Conservation (phyloP, 2,329 filamentous ascomycete genomes). For the Gliomastix tumulicola region DNA sequence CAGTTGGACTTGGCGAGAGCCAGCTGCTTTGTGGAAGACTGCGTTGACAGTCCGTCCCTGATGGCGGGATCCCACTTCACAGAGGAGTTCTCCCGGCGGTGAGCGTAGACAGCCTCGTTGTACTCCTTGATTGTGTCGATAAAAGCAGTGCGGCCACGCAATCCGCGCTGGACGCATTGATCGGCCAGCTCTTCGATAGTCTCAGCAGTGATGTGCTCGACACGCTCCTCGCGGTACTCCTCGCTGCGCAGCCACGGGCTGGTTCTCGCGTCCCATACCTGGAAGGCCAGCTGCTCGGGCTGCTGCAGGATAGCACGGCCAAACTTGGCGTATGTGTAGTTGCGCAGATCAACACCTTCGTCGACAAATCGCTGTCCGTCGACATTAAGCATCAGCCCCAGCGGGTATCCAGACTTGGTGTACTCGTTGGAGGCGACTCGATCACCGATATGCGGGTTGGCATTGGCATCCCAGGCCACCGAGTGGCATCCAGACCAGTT, state of each 20-base stretch:
- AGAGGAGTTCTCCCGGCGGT: slow-evolving; percentile 34
- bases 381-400: slow-evolving; percentile 59
- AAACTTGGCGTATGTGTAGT: slow-evolving; percentile 63
- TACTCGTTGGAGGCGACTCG: slow-evolving; percentile 56
- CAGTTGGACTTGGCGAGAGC: slow-evolving; percentile 56
- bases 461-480: slow-evolving; percentile 58
- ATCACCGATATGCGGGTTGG: slow-evolving; percentile 46
- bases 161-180: slow-evolving; percentile 35
- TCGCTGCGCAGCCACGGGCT: slow-evolving; percentile 48
- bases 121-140: slow-evolving; percentile 45
- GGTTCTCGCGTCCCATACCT: slow-evolving; percentile 53
- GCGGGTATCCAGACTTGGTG: slow-evolving; percentile 62
- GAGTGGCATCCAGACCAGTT: slow-evolving; percentile 61
- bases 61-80: slow-evolving; percentile 50
- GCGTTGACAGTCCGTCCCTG: slow-evolving; percentile 56
- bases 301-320: slow-evolving; percentile 55
- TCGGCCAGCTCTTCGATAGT: slow-evolving; percentile 49
- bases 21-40: slow-evolving; percentile 35
- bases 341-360: slow-evolving; percentile 57
- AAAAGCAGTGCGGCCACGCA: slow-evolving; percentile 38
- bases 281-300: slow-evolving; percentile 51
- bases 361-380: slow-evolving; percentile 57
- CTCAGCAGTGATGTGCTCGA: slow-evolving; percentile 41
- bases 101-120: slow-evolving; percentile 47
- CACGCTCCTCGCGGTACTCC: slow-evolving; percentile 54